Evolutionary conservation across 2,329 filamentous ascomycete genomes (phyloP).

Genomic region (Xylaria sp.): DNA sequence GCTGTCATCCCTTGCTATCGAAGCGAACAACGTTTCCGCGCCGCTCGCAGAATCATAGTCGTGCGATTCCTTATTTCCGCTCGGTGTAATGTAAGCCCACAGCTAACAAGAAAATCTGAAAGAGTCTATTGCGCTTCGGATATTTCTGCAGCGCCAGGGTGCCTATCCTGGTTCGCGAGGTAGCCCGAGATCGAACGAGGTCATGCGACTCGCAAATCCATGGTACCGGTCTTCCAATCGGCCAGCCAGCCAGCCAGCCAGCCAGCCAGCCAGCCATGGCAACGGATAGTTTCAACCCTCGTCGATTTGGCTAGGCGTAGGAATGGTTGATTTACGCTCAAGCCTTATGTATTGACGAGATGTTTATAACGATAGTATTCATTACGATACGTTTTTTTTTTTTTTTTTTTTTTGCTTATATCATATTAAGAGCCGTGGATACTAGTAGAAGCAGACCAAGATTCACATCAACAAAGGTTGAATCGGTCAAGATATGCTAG

Average conservation of each 20-base stretch:
- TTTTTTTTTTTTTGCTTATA: too few species aligned
- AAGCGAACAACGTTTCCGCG: neutral
- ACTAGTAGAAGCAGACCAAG: too few species aligned
- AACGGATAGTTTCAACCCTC: neutral
- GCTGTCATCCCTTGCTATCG: neutral
- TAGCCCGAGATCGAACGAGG: conserved; percentile 1
- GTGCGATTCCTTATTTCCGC: too few species aligned
- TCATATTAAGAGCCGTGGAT: too few species aligned
- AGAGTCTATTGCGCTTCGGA: neutral
- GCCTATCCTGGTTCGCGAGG: neutral
- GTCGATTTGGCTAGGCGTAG: neutral
- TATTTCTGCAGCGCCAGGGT: neutral
- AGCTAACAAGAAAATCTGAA: neutral
- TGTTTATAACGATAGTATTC: too few species aligned
- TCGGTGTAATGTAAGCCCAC: neutral
- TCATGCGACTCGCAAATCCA: neutral
- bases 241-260: neutral
- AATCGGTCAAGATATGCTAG: too few species aligned
- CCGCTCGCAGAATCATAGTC: neutral
- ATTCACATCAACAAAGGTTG: too few species aligned
- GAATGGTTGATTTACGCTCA: neutral
- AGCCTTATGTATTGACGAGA: too few species aligned
- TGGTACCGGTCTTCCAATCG: neutral
- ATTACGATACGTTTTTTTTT: too few species aligned
- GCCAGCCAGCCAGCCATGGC: neutral